A percentile compares a stretch with the other conserved stretches of the same genome.
Evolutionary conservation across 495 filamentous ascomycete species (phyloP).

Genomic region (Aspergillus diversus): DNA sequence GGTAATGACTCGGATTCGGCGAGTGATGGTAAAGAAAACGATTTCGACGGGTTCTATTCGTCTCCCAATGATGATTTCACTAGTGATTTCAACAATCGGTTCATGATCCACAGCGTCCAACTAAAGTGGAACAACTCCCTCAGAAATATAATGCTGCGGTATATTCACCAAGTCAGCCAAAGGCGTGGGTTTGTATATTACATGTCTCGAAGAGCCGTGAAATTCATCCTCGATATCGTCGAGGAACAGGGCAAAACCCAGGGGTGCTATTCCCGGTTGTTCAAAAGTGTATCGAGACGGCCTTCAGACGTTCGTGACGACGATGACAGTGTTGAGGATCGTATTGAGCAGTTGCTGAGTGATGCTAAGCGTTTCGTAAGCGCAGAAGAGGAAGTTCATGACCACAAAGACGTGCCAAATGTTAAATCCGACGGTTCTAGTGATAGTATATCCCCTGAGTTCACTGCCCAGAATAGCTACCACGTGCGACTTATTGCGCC

Average conservation of each 20-base stretch:
- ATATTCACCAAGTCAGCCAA: constrained; percentile 97
- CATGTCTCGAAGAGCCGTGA: constrained; percentile 91
- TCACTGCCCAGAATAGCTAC: constrained; percentile 91
- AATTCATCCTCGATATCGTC: constrained; percentile 96
- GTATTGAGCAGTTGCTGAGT: constrained; percentile 82
- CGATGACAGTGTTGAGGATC: constrained; percentile 73
- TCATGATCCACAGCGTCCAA: constrained; percentile 96
- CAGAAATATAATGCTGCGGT: constrained; percentile 93
- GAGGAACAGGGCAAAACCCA: constrained; percentile 80
- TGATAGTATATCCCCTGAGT: constrained; percentile 83
- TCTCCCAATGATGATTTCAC: constrained; percentile 64
- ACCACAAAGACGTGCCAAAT: constrained; percentile 32
- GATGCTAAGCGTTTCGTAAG: constrained; percentile 84
- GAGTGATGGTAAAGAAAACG: constrained; percentile 43
- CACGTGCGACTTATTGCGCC: constrained; percentile 93
- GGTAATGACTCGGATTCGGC: constrained; percentile 52
- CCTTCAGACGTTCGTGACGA: constrained; percentile 49
- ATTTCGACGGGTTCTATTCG: constrained; percentile 46
- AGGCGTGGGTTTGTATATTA: constrained; percentile 97
- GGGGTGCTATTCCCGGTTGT: constrained; percentile 48
- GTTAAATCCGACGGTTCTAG: constrained; percentile 59
- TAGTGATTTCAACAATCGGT: constrained; percentile 96
- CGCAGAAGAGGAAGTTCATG: constrained; percentile 62
- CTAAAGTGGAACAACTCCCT: constrained; percentile 98
- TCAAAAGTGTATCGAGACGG: constrained; percentile 28